A percentile compares a stretch with the other conserved stretches of the same genome.
Evolutionary conservation across 148 eudicot genomes (phyloP).

Genomic region (Arctostaphylos glauca): DNA sequence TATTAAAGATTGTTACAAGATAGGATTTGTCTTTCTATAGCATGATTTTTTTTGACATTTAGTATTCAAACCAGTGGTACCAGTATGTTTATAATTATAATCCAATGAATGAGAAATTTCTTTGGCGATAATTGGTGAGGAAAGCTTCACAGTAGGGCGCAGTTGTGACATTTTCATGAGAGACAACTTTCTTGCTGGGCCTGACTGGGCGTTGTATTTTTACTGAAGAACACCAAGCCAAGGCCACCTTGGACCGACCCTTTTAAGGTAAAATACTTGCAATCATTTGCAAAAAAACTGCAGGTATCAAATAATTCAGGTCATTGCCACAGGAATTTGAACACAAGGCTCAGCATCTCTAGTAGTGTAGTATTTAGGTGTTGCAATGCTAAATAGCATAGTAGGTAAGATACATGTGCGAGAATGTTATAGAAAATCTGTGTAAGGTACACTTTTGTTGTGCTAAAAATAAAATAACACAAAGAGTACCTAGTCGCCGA

Average conservation of each 20-base stretch:
- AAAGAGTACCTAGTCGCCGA: background rate
- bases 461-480: background rate
- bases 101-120: background rate
- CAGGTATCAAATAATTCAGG: too few relatives aligned
- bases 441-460: background rate
- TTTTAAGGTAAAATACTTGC: background rate
- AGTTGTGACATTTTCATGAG: background rate
- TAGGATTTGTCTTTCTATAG: background rate
- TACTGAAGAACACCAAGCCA: background rate
- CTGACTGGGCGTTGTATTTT: constrained; percentile 3
- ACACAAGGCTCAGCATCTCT: background rate
- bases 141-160: background rate
- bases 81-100: background rate
- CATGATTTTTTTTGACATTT: background rate
- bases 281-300: background rate
- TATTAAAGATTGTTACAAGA: background rate
- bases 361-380: too few relatives aligned
- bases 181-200: background rate
- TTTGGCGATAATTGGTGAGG: background rate
- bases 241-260: background rate
- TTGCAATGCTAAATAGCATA: too few relatives aligned
- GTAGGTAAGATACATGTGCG: too few relatives aligned
- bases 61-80: background rate
- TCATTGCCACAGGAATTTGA: background rate
- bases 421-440: too few relatives aligned